Percentiles rank a stretch among this genome's conserved stretches.
phyloP scores from a whole-genome alignment of 306 rosid genomes.

The Cucumis melo region DNA sequence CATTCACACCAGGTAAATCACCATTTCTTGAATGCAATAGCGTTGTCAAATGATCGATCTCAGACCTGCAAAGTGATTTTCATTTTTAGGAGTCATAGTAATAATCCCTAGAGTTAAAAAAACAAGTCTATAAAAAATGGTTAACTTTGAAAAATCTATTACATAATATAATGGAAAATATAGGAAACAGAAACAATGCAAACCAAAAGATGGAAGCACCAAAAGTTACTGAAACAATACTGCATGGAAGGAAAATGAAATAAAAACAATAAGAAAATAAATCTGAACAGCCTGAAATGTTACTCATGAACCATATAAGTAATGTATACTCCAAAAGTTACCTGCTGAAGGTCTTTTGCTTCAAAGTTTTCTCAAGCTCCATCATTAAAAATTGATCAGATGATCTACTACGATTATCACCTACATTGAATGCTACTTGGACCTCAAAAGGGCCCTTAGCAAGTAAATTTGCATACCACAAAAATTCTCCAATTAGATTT shows the following conservation, averaged over 20 bases:
- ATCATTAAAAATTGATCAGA: slow-evolving; percentile 30
- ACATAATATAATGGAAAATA: background rate
- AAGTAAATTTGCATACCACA: background rate
- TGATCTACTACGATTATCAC: slow-evolving; percentile 19
- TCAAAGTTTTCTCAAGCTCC: slow-evolving; percentile 60
- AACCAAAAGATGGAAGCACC: background rate
- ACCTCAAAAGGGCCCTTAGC: slow-evolving; percentile 23
- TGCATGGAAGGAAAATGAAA: background rate
- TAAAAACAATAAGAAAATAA: background rate
- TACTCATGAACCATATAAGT: background rate
- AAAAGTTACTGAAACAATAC: background rate
- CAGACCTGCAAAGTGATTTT: slow-evolving; percentile 41
- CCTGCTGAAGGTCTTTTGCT: slow-evolving; percentile 85
- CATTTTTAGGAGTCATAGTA: background rate
- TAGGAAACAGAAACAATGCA: background rate
- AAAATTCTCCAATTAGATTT: background rate
- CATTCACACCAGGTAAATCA: slow-evolving; percentile 30
- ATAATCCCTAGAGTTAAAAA: background rate
- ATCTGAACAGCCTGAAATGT: background rate
- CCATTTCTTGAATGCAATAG: slow-evolving; percentile 59
- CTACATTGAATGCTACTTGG: slow-evolving; percentile 24
- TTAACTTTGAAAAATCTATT: background rate
- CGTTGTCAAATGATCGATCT: slow-evolving; percentile 66
- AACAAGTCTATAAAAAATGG: background rate
- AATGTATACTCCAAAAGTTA: slow-evolving; percentile 11